Conservation (phyloP, 768 basidiomycete genomes). For the Boletus barrowsii region DNA sequence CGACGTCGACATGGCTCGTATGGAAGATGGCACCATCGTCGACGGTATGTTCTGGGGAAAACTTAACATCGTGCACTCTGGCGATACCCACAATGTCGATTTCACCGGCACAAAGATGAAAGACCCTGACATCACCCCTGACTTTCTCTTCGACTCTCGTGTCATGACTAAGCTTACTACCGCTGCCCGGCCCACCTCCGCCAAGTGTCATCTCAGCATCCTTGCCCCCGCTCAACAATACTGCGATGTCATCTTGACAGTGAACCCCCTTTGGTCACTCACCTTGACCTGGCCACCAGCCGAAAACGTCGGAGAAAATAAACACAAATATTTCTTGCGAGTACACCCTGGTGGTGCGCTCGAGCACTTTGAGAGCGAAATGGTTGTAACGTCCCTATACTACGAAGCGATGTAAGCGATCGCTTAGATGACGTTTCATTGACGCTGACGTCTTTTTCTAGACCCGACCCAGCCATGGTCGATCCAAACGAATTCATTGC, state of each 20-base stretch:
- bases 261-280: constrained; percentile 73
- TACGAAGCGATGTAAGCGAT: constrained; percentile 77
- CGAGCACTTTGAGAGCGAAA: constrained; percentile 83
- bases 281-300: constrained; percentile 77
- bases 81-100: constrained; percentile 76
- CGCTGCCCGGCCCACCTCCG: constrained; percentile 69
- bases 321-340: constrained; percentile 79
- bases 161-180: constrained; percentile 75
- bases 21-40: constrained; percentile 85
- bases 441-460: constrained; percentile 27
- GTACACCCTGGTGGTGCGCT: constrained; percentile 83
- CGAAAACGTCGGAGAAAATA: constrained; percentile 62
- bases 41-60: constrained; percentile 89
- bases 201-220: constrained; percentile 74
- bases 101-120: constrained; percentile 76
- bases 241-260: constrained; percentile 71
- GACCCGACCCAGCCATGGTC: constrained; percentile 73
- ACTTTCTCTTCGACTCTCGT: constrained; percentile 72
- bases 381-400: constrained; percentile 76
- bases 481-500: constrained; percentile 78
- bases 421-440: background rate
- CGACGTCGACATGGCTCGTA: constrained; percentile 86
- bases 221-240: constrained; percentile 72
- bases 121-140: constrained; percentile 60
- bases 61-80: constrained; percentile 75